These are phyloP conservation scores for Trypanosoma brucei DNA, from an alignment of 208 protist species.

Conservation along the genomic window DNA sequence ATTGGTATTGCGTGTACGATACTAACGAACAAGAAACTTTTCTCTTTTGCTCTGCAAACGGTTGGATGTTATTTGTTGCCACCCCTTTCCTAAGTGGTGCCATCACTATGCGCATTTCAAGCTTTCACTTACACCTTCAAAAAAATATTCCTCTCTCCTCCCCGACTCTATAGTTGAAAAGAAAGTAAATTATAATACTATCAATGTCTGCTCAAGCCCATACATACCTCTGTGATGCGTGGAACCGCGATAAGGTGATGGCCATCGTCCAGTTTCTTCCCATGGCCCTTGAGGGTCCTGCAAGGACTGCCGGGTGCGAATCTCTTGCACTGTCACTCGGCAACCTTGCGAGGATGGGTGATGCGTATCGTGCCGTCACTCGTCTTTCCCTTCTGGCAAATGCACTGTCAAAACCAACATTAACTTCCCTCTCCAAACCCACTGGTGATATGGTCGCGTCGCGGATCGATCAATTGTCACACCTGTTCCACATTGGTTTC, in stretches of 20 bases:
- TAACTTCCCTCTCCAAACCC: constrained; percentile 49
- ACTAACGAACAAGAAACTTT: too few species aligned
- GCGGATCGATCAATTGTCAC: constrained; percentile 61
- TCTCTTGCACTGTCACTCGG: constrained; percentile 59
- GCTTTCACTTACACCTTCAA: too few species aligned
- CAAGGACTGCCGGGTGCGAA: constrained; percentile 37
- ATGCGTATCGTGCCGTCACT: constrained; percentile 81
- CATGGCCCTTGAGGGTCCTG: constrained; percentile 58
- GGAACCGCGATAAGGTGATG: constrained; percentile 88
- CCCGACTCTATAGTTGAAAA: background rate
- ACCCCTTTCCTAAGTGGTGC: too few species aligned
- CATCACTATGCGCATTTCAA: too few species aligned
- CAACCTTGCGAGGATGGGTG: constrained; percentile 73
- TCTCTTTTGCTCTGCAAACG: too few species aligned
- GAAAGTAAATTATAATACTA: constrained; percentile 1
- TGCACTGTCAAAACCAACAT: constrained; percentile 55
- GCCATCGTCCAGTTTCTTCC: constrained; percentile 85
- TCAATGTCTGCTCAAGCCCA: constrained; percentile 13
- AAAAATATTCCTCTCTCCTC: background rate
- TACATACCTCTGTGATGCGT: constrained; percentile 61
- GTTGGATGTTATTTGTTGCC: too few species aligned
- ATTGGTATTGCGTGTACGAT: background rate
- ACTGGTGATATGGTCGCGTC: constrained; percentile 51
- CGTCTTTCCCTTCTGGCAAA: constrained; percentile 78
- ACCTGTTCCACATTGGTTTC: constrained; percentile 83